A percentile compares a stretch with the other conserved stretches of the same genome.
phyloP scores from a whole-genome alignment of 176 grass and related monocot genomes.

The Chloris gayana region DNA sequence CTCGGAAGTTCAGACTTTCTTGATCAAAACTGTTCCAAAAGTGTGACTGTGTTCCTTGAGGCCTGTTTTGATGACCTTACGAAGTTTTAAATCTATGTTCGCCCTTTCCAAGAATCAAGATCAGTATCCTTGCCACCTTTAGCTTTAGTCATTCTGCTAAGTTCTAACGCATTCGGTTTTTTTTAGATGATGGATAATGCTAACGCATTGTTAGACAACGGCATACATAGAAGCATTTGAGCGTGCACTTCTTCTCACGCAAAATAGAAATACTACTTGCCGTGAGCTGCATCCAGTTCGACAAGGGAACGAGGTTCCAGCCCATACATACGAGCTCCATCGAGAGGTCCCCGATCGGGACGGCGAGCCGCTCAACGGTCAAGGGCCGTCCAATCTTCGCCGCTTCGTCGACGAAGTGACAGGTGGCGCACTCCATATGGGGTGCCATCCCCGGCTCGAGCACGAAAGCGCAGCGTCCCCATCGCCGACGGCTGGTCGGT shows the following conservation, averaged over 20 bases:
- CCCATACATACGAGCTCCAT: not conserved
- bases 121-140: no score
- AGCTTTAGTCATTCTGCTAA: not conserved
- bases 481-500: constrained; percentile 2
- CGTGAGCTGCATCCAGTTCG: not conserved
- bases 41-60: no score
- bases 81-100: no score
- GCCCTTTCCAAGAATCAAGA: no score
- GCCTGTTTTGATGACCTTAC: no score
- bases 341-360: not conserved
- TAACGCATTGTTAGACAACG: not conserved
- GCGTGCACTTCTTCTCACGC: not conserved
- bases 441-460: not conserved
- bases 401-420: not conserved
- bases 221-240: not conserved
- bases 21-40: no score
- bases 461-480: not conserved
- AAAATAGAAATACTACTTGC: not conserved
- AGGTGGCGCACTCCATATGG: constrained; percentile 8
- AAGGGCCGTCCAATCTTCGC: constrained; percentile 22
- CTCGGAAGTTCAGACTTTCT: not conserved
- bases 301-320: constrained; percentile 25
- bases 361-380: not conserved
- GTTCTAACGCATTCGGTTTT: no score
- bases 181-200: no score